Conservation (phyloP, 805 yeast genomes). For the Brettanomyces anomalus region DNA sequence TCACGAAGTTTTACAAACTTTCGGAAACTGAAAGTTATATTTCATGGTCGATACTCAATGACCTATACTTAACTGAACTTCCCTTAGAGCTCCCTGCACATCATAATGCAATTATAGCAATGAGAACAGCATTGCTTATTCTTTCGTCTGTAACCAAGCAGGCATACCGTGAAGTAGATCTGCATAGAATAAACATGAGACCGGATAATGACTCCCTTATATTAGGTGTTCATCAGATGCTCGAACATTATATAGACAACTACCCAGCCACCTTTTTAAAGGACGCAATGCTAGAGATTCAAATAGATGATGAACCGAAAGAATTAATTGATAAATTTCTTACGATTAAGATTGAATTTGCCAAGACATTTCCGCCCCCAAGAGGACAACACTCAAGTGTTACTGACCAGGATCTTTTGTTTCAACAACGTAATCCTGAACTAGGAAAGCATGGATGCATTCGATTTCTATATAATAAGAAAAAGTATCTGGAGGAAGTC, state of each 20-base stretch:
- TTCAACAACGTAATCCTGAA: slow-evolving; percentile 21
- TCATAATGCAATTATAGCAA: slow-evolving; percentile 58
- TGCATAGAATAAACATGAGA: slow-evolving; percentile 3
- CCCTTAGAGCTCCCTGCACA: slow-evolving; percentile 67
- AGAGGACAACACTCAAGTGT: neutral
- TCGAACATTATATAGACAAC: slow-evolving; percentile 25
- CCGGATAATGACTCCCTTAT: slow-evolving; percentile 1
- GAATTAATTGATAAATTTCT: slow-evolving; percentile 20
- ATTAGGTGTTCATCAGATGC: slow-evolving; percentile 19
- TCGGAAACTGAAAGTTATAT: slow-evolving; percentile 40
- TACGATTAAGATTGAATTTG: slow-evolving; percentile 23
- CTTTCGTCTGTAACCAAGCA: slow-evolving; percentile 13
- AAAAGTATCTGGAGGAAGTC: slow-evolving; percentile 20
- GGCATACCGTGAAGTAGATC: slow-evolving; percentile 4
- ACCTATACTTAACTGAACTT: slow-evolving; percentile 60
- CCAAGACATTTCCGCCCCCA: slow-evolving; percentile 4
- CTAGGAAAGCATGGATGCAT: slow-evolving; percentile 23
- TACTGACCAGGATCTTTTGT: slow-evolving; percentile 15
- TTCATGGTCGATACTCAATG: slow-evolving; percentile 74
- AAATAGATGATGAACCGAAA: slow-evolving; percentile 12
- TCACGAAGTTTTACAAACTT: slow-evolving; percentile 40
- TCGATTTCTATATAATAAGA: slow-evolving; percentile 24
- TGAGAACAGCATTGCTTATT: slow-evolving; percentile 42
- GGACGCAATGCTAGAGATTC: slow-evolving; percentile 12
- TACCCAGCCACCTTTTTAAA: slow-evolving; percentile 18